phyloP scores from a whole-genome alignment of 2,329 filamentous ascomycete genomes.

The Colletotrichum magnum region DNA sequence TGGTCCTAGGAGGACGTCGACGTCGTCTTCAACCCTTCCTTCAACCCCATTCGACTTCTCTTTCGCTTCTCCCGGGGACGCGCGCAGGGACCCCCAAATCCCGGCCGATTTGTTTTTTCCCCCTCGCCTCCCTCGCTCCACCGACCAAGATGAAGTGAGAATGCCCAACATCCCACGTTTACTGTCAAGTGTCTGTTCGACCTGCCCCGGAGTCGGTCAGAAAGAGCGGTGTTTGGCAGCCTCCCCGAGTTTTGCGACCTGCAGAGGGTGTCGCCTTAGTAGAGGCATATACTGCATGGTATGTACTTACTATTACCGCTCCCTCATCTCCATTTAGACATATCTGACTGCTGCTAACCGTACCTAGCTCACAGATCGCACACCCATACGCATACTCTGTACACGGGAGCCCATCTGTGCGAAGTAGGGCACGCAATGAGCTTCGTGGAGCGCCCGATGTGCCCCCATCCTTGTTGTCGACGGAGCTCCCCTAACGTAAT shows the following conservation, averaged over 20 bases:
- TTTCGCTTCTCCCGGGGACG: constrained; percentile 25
- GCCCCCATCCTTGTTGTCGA: constrained; percentile 27
- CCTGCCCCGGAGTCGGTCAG: constrained; percentile 31
- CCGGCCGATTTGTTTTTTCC: constrained; percentile 35
- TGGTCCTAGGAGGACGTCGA: constrained; percentile 33
- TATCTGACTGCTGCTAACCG: constrained; percentile 36
- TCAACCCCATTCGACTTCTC: constrained; percentile 22
- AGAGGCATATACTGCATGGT: neutral
- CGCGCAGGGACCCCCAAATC: constrained; percentile 33
- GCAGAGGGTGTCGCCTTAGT: constrained; percentile 7
- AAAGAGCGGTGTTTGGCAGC: constrained; percentile 22
- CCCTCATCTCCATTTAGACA: constrained; percentile 28
- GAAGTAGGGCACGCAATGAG: constrained; percentile 31
- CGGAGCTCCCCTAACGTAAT: constrained; percentile 30
- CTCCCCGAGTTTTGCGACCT: constrained; percentile 35
- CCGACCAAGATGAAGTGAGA: constrained; percentile 31
- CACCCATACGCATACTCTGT: neutral
- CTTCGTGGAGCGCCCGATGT: constrained; percentile 17
- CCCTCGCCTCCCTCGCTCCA: constrained; percentile 21
- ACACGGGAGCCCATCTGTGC: constrained; percentile 19
- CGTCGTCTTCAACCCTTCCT: neutral
- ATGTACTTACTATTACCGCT: neutral
- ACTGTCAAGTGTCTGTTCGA: neutral
- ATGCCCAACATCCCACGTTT: constrained; percentile 26
- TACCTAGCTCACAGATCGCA: neutral